These are phyloP conservation scores for Ustilago bromivora DNA, from an alignment of 1,284 basidiomycete species.

Conservation along the genomic window DNA sequence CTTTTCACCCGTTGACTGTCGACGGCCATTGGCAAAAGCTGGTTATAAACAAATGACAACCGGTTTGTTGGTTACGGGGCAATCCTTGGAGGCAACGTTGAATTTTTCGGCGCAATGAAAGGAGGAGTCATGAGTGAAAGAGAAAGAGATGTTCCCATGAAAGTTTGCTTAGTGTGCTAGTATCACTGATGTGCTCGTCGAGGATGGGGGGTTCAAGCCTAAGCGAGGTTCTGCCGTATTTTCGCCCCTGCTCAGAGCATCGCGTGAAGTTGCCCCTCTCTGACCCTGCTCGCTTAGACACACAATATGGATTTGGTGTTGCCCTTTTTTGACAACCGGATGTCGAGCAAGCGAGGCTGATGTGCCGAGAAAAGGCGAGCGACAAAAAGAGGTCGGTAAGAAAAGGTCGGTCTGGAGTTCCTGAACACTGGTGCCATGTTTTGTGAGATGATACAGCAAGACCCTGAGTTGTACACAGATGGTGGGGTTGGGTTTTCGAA, in stretches of 20 bases:
- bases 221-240: not conserved
- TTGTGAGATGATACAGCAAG: not conserved
- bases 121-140: not conserved
- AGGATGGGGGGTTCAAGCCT: not conserved
- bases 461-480: not conserved
- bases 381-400: not conserved
- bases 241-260: not conserved
- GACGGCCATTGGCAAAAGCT: not conserved
- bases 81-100: conserved; percentile 17
- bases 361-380: not conserved
- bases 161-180: conserved; percentile 4
- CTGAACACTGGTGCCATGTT: not conserved
- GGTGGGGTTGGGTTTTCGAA: not conserved
- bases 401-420: conserved; percentile 1
- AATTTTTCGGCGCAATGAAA: not conserved
- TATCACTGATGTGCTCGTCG: not conserved
- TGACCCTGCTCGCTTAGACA: not conserved
- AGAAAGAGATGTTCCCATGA: conserved; percentile 5
- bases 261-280: not conserved
- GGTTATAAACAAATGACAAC: not conserved
- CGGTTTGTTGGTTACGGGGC: conserved; percentile 13
- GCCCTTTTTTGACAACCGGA: conserved; percentile 1
- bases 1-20: not conserved
- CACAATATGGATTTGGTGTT: not conserved
- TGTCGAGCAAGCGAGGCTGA: not conserved